Percentiles rank a stretch among this genome's conserved stretches.
phyloP scores from a whole-genome alignment of 768 basidiomycete genomes.

The Coprinellus micaceus region DNA sequence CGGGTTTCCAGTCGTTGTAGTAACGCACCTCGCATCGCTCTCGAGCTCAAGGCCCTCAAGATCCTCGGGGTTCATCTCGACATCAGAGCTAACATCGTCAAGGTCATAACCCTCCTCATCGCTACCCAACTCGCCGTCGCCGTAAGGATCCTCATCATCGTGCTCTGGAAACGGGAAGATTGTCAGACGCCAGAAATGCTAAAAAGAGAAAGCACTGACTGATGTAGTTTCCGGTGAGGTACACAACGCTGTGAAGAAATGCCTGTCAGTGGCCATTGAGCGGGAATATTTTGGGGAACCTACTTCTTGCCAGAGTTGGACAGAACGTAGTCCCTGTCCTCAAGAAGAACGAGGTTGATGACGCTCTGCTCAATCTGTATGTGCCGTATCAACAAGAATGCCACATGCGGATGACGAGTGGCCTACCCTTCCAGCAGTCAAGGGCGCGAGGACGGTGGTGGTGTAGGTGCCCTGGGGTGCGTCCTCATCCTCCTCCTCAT shows the following conservation, averaged over 20 bases:
- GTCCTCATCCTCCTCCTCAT: conserved; percentile 44
- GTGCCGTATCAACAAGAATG: conserved; percentile 5
- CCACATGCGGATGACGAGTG: neutral
- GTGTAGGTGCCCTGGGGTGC: conserved; percentile 28
- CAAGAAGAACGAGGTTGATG: conserved; percentile 67
- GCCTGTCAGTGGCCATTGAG: neutral
- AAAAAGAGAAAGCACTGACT: conserved; percentile 37
- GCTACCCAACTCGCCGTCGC: conserved; percentile 33
- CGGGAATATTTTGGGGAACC: neutral
- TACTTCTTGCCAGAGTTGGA: conserved; percentile 82
- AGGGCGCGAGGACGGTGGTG: conserved; percentile 67
- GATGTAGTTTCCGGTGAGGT: conserved; percentile 84
- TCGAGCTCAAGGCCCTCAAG: conserved; percentile 45
- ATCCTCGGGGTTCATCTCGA: conserved; percentile 67
- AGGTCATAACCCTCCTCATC: conserved; percentile 58
- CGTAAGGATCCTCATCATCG: conserved; percentile 46
- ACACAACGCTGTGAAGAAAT: conserved; percentile 49
- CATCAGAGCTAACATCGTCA: conserved; percentile 79
- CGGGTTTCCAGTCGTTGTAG: neutral
- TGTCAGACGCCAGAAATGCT: neutral
- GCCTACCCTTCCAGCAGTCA: conserved; percentile 78
- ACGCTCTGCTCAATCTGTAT: conserved; percentile 72
- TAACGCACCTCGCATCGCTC: conserved; percentile 50
- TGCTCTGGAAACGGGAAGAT: conserved; percentile 44
- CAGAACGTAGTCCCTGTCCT: conserved; percentile 62